These are phyloP conservation scores for Sporothrix inflata DNA, from an alignment of 2,329 filamentous ascomycete genomes.

Conservation along the genomic window DNA sequence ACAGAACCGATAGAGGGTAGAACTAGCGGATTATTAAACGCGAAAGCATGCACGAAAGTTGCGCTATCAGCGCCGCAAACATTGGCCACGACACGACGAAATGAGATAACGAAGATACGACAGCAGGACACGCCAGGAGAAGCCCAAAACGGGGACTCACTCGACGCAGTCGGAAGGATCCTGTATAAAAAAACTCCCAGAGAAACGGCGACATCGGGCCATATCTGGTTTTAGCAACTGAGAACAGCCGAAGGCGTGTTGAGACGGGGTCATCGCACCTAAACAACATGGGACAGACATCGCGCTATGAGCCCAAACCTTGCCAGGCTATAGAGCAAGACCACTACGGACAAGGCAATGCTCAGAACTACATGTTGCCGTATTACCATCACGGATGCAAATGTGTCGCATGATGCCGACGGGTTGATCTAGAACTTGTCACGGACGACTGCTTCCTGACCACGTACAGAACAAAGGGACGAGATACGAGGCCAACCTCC, in stretches of 20 bases:
- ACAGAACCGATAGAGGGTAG: slow-evolving; percentile 9
- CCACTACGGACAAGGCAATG: too few relatives aligned
- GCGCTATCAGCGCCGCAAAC: background rate
- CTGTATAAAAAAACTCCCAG: too few relatives aligned
- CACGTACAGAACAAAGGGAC: too few relatives aligned
- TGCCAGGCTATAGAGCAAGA: background rate
- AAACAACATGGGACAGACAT: too few relatives aligned
- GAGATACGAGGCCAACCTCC: background rate
- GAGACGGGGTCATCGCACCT: background rate
- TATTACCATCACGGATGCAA: too few relatives aligned
- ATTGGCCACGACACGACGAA: background rate
- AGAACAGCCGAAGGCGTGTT: background rate
- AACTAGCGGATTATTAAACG: background rate
- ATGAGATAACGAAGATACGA: background rate
- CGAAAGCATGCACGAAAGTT: background rate
- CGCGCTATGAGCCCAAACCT: background rate
- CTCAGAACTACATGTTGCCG: too few relatives aligned
- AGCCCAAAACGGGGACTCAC: background rate
- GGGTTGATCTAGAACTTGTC: too few relatives aligned
- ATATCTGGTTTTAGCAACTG: background rate
- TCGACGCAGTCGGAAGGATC: background rate
- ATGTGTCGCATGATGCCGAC: too few relatives aligned
- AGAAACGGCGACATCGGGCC: background rate
- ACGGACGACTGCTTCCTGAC: too few relatives aligned
- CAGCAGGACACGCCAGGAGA: background rate